Conservation (phyloP, 331 rosid genomes). For the Erythrophleum ivorense region DNA sequence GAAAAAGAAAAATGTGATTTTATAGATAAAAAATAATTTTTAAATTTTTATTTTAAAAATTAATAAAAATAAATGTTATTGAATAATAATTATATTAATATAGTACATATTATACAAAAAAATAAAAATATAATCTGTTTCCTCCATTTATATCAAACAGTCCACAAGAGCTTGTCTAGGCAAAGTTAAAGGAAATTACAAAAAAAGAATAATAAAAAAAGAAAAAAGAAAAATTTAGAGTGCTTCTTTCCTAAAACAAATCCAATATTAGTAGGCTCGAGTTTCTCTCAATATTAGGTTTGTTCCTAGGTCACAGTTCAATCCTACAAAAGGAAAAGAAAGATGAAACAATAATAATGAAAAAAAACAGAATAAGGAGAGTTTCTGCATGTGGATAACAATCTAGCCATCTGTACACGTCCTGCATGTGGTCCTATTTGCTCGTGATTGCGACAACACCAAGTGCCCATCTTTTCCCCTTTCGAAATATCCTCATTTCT, state of each 20-base stretch:
- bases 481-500: neutral
- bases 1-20: no score
- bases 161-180: neutral
- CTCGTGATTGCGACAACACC: constrained; percentile 31
- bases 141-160: no score
- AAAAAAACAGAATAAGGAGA: neutral
- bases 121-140: no score
- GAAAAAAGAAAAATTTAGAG: neutral
- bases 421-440: constrained; percentile 43
- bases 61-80: no score
- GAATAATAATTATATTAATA: no score
- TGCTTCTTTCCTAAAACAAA: neutral
- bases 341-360: neutral
- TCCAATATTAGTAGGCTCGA: neutral
- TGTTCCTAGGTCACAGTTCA: no score
- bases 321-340: no score
- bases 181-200: constrained; percentile 24
- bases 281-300: no score
- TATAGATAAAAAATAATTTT: no score
- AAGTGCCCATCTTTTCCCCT: constrained; percentile 1
- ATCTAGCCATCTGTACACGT: constrained; percentile 13
- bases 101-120: no score
- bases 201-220: neutral
- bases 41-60: no score
- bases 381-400: constrained; percentile 42